Conservation (phyloP, 2,329 filamentous ascomycete species). For the Diaporthe caulivora region DNA sequence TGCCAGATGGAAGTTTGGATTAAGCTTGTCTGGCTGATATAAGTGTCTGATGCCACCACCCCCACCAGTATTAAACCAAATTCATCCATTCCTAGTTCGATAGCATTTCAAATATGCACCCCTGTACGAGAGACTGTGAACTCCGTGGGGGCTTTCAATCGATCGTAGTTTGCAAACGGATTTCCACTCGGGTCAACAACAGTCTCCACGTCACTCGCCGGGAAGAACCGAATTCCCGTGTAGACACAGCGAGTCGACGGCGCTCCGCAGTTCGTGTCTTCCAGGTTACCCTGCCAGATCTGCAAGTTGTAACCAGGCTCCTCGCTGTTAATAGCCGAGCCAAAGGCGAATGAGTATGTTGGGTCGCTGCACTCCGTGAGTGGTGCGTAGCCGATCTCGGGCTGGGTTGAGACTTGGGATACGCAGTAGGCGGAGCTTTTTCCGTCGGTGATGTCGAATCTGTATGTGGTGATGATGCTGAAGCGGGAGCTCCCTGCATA, state of each 20-base stretch:
- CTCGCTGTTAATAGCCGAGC: background rate
- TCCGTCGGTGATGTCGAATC: slow-evolving; percentile 16
- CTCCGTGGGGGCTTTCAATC: background rate
- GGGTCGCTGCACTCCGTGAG: background rate
- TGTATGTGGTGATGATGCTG: slow-evolving; percentile 12
- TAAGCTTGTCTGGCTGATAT: too few relatives aligned
- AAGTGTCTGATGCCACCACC: background rate
- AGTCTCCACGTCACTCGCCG: slow-evolving; percentile 16
- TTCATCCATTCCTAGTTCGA: background rate
- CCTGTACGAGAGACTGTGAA: background rate
- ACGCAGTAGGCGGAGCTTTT: slow-evolving; percentile 9
- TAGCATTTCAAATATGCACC: background rate
- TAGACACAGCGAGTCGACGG: background rate
- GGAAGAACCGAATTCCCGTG: slow-evolving; percentile 4
- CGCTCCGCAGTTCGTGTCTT: background rate
- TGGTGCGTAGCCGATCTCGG: background rate
- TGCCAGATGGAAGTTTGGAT: too few relatives aligned
- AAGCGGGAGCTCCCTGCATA: background rate
- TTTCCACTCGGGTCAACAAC: slow-evolving; percentile 1
- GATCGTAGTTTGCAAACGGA: slow-evolving; percentile 3
- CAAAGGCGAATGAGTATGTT: slow-evolving; percentile 8
- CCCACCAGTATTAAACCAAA: too few relatives aligned
- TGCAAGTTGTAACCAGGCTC: slow-evolving; percentile 10
- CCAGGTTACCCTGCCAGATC: slow-evolving; percentile 7
- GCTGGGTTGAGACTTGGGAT: background rate